Conservation (phyloP, 2,329 filamentous ascomycete species). For the Ophiocordyceps camponoti-leonardi region DNA sequence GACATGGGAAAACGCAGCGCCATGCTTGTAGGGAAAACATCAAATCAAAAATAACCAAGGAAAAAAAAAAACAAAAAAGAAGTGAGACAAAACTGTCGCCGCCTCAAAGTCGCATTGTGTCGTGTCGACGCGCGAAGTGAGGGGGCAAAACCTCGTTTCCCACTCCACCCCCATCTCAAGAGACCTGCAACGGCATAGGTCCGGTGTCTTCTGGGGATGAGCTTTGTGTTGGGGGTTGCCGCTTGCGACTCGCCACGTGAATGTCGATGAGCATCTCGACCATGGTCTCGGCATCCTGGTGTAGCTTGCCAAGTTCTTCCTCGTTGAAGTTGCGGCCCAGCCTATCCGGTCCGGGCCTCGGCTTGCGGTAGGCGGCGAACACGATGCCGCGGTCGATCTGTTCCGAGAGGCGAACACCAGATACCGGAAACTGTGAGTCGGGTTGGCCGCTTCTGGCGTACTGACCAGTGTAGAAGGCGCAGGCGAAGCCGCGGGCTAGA, state of each 20-base stretch:
- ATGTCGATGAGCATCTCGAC: conserved; percentile 35
- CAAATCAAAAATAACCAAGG: no score
- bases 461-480: conserved; percentile 31
- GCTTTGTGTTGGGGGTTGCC: conserved; percentile 10
- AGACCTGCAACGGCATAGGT: conserved; percentile 16
- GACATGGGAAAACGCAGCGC: background rate
- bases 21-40: background rate
- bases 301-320: conserved; percentile 26
- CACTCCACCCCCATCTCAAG: conserved; percentile 1
- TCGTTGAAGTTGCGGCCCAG: conserved; percentile 16
- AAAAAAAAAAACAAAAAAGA: background rate
- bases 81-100: background rate
- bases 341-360: conserved; percentile 18
- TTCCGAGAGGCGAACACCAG: conserved; percentile 7
- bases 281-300: conserved; percentile 31
- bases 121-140: background rate
- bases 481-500: conserved; percentile 33
- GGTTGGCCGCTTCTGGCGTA: conserved; percentile 12
- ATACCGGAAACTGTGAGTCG: conserved; percentile 9
- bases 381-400: conserved; percentile 32
- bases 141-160: background rate
- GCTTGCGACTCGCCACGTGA: conserved; percentile 21
- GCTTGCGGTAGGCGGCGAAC: conserved; percentile 37
- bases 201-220: conserved; percentile 18
- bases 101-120: background rate